A percentile compares a stretch with the other conserved stretches of the same genome.
Evolutionary conservation across 2,329 filamentous ascomycete genomes (phyloP).

Genomic region (Chaetomium sp.): DNA sequence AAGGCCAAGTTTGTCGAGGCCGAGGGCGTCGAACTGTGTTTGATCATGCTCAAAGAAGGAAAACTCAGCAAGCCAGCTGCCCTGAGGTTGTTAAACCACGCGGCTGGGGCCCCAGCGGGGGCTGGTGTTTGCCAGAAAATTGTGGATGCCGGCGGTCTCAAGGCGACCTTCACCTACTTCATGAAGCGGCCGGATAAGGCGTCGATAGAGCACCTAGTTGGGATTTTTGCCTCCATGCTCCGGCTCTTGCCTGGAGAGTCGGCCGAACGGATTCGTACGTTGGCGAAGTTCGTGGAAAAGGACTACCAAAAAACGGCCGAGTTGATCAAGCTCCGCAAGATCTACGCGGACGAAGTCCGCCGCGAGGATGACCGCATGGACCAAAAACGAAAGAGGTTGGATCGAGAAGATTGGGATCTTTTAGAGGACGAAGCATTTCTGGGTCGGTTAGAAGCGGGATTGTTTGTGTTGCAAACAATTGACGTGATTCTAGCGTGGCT

Average conservation of each 20-base stretch:
- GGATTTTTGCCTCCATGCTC: slow-evolving; percentile 77
- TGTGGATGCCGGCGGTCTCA: slow-evolving; percentile 78
- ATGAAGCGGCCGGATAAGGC: slow-evolving; percentile 71
- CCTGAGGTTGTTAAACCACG: slow-evolving; percentile 78
- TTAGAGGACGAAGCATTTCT: slow-evolving; percentile 66
- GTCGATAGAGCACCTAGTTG: slow-evolving; percentile 71
- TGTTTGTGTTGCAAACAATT: slow-evolving; percentile 76
- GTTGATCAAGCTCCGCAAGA: slow-evolving; percentile 63
- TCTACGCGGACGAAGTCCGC: slow-evolving; percentile 58
- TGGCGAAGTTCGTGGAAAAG: slow-evolving; percentile 95
- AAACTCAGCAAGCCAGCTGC: slow-evolving; percentile 75
- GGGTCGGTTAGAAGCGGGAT: slow-evolving; percentile 70
- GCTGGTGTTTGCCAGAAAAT: slow-evolving; percentile 65
- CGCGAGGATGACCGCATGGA: slow-evolving; percentile 58
- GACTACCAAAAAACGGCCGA: slow-evolving; percentile 79
- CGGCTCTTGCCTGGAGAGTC: slow-evolving; percentile 72
- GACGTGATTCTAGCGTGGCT: slow-evolving; percentile 88
- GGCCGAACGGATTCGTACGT: slow-evolving; percentile 68
- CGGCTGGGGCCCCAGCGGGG: slow-evolving; percentile 49
- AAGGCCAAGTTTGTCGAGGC: slow-evolving; percentile 80
- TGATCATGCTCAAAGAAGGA: slow-evolving; percentile 87
- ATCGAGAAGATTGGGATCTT: slow-evolving; percentile 55
- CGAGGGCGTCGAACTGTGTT: slow-evolving; percentile 83
- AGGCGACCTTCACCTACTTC: slow-evolving; percentile 78
- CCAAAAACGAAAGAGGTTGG: slow-evolving; percentile 33